These are phyloP conservation scores for Puccinia horiana DNA, from an alignment of 1,284 basidiomycete genomes.

Conservation along the genomic window DNA sequence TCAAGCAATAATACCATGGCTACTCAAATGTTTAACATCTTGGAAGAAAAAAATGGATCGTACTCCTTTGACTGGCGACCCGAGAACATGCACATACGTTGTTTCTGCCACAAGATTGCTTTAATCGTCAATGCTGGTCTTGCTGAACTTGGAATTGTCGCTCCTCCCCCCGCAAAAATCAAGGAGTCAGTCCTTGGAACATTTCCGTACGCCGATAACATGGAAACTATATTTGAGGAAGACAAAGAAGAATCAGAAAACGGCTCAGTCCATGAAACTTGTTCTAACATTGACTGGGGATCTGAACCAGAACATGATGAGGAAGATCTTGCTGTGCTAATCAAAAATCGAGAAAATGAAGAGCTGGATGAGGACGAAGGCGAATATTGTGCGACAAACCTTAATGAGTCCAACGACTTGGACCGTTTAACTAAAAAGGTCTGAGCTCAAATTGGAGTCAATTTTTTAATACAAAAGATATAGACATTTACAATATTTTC, in stretches of 20 bases:
- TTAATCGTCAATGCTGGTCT: slow-evolving; percentile 35
- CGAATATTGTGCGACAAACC: slow-evolving; percentile 1
- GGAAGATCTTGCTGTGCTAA: neutral
- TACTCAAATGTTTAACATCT: neutral
- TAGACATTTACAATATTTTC: neutral
- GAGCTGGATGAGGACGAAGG: neutral
- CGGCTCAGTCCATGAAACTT: neutral
- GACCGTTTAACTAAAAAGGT: slow-evolving; percentile 18
- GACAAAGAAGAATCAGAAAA: neutral
- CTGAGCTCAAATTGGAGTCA: slow-evolving; percentile 5
- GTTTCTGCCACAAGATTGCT: slow-evolving; percentile 33
- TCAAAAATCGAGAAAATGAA: neutral
- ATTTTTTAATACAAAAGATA: neutral
- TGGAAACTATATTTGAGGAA: slow-evolving; percentile 17
- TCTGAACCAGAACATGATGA: neutral
- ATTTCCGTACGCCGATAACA: neutral
- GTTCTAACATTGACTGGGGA: neutral
- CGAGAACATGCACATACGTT: slow-evolving; percentile 21
- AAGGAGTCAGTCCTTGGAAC: slow-evolving; percentile 19
- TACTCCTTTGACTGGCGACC: slow-evolving; percentile 21
- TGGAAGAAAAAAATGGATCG: slow-evolving; percentile 14
- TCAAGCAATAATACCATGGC: slow-evolving; percentile 27
- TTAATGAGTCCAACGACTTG: slow-evolving; percentile 7
- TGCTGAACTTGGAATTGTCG: slow-evolving; percentile 16
- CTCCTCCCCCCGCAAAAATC: slow-evolving; percentile 18